These are phyloP conservation scores for Inga laurina DNA, from an alignment of 306 rosid species.

Conservation along the genomic window DNA sequence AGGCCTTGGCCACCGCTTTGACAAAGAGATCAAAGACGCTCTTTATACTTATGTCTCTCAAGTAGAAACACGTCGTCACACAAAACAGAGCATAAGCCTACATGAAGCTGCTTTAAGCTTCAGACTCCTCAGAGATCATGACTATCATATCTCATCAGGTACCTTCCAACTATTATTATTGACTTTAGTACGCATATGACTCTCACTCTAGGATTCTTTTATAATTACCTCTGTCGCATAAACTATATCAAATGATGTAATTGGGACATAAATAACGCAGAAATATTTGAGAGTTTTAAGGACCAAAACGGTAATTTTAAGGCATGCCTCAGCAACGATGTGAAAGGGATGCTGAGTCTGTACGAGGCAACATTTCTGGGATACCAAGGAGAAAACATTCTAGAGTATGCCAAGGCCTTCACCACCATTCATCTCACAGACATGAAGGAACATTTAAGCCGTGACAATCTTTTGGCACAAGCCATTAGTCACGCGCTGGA, in stretches of 20 bases:
- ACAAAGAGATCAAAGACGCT: too few species aligned
- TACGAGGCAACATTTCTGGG: slow-evolving; percentile 54
- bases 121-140: slow-evolving; percentile 55
- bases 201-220: neutral
- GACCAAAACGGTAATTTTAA: neutral
- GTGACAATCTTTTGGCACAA: slow-evolving; percentile 4
- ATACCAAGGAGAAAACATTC: slow-evolving; percentile 50
- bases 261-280: slow-evolving; percentile 24
- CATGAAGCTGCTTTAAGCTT: slow-evolving; percentile 46
- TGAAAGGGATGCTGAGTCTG: too few species aligned
- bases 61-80: neutral
- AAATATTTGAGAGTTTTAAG: slow-evolving; percentile 47
- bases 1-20: too few species aligned
- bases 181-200: neutral
- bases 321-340: too few species aligned
- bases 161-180: neutral
- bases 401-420: slow-evolving; percentile 57
- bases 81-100: neutral
- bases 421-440: slow-evolving; percentile 31
- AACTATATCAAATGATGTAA: neutral
- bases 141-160: slow-evolving; percentile 27
- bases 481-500: slow-evolving; percentile 49
- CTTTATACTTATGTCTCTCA: too few species aligned
- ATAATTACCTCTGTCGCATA: neutral
- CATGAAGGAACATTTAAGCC: neutral